phyloP scores from a whole-genome alignment of 2,329 filamentous ascomycete species.

The Alternaria brassicae region DNA sequence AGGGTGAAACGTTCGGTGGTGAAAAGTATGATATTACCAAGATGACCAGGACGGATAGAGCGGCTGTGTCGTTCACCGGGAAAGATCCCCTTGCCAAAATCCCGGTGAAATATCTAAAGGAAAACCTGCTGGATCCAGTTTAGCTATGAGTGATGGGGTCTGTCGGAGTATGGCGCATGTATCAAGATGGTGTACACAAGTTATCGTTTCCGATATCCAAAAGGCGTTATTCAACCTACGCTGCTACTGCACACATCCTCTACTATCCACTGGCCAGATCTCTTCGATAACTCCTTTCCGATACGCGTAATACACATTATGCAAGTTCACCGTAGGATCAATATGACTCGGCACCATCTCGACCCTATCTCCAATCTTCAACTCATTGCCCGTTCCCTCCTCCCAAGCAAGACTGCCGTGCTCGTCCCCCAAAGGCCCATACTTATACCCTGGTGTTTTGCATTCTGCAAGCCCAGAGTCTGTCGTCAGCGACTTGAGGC shows the following conservation, averaged over 20 bases:
- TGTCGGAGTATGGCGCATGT: background rate
- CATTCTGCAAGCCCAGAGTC: constrained; percentile 61
- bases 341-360: constrained; percentile 64
- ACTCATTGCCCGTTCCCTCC: constrained; percentile 42
- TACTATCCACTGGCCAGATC: constrained; percentile 60
- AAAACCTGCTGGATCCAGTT: constrained; percentile 11
- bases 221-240: too few species aligned
- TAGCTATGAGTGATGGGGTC: background rate
- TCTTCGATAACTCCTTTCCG: constrained; percentile 58
- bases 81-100: constrained; percentile 26
- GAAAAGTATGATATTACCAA: constrained; percentile 33
- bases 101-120: constrained; percentile 11
- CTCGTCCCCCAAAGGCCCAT: constrained; percentile 59
- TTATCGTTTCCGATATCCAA: background rate
- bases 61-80: constrained; percentile 10
- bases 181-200: background rate
- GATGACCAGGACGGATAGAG: constrained; percentile 21
- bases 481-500: constrained; percentile 60
- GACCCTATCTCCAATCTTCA: constrained; percentile 57
- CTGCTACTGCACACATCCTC: constrained; percentile 59
- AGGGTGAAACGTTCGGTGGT: constrained; percentile 7
- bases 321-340: constrained; percentile 62
- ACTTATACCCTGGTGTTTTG: constrained; percentile 52
- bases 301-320: constrained; percentile 61
- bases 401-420: constrained; percentile 59